A percentile compares a stretch with the other conserved stretches of the same genome.
Conservation (phyloP, 2,329 filamentous ascomycete species). For the Colletotrichum somersetense region DNA sequence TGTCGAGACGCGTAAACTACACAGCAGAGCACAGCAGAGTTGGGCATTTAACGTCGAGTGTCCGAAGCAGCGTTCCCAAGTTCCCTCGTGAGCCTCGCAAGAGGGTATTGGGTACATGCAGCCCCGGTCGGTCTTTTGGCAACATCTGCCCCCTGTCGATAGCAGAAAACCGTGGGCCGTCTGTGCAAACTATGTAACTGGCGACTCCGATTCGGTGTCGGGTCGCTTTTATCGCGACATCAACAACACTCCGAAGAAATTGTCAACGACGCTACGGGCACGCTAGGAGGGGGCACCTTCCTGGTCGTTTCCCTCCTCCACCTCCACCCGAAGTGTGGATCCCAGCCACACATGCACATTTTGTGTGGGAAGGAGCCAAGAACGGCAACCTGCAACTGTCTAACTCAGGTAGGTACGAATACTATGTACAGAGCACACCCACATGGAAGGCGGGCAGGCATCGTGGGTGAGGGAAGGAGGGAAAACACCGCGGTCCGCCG, state of each 20-base stretch:
- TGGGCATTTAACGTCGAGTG: neutral
- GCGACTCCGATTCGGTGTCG: constrained; percentile 15
- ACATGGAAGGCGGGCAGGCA: constrained; percentile 13
- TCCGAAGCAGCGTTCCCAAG: neutral
- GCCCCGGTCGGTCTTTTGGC: constrained; percentile 10
- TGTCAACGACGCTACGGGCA: constrained; percentile 18
- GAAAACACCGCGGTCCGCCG: constrained; percentile 7
- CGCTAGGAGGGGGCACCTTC: constrained; percentile 27
- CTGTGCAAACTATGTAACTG: constrained; percentile 13
- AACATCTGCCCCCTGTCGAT: constrained; percentile 24
- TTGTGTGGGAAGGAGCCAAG: constrained; percentile 38
- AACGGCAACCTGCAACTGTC: constrained; percentile 29
- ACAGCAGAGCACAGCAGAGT: neutral
- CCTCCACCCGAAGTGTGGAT: constrained; percentile 32
- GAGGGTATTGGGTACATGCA: constrained; percentile 13
- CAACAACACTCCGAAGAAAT: constrained; percentile 7
- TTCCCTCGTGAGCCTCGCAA: neutral
- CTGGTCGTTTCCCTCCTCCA: constrained; percentile 22
- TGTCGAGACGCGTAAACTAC: neutral
- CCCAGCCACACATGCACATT: constrained; percentile 33
- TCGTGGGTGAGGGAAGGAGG: constrained; percentile 21
- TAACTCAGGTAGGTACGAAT: neutral
- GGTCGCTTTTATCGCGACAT: neutral
- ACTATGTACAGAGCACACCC: neutral
- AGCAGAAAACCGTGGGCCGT: constrained; percentile 21